Evolutionary conservation across 768 basidiomycete species (phyloP).

Genomic region (Lactarius tabidus): DNA sequence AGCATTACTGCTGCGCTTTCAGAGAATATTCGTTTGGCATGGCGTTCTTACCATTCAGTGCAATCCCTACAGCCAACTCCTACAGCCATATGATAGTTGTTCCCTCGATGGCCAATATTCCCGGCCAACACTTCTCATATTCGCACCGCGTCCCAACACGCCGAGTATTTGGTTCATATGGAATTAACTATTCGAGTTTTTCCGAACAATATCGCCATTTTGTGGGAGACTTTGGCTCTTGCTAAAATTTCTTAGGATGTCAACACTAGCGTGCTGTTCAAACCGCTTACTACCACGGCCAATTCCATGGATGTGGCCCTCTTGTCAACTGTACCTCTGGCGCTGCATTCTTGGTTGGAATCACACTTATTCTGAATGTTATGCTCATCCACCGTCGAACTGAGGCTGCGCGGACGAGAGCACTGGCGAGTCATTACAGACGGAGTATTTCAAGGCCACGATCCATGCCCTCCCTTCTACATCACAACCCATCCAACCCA

Average conservation of each 20-base stretch:
- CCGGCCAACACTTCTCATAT: not conserved
- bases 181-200: not conserved
- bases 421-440: slow-evolving; percentile 1
- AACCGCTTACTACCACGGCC: slow-evolving; percentile 5
- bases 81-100: not conserved
- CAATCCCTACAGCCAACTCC: not conserved
- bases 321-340: not conserved
- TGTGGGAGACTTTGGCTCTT: not conserved
- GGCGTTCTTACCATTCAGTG: not conserved
- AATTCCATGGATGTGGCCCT: slow-evolving; percentile 13
- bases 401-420: slow-evolving; percentile 9
- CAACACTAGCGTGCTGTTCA: not conserved
- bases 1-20: not conserved
- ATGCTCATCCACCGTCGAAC: not conserved
- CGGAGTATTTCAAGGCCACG: slow-evolving; percentile 11
- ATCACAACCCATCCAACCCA: slow-evolving; percentile 9
- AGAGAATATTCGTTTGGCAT: not conserved
- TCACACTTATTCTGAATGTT: not conserved
- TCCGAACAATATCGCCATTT: not conserved
- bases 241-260: slow-evolving; percentile 4
- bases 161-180: not conserved
- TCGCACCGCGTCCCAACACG: not conserved
- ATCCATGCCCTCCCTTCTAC: not conserved
- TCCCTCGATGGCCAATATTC: not conserved
- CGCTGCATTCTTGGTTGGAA: not conserved